phyloP scores from a whole-genome alignment of 495 filamentous ascomycete species.

The Cercophora scortea region DNA sequence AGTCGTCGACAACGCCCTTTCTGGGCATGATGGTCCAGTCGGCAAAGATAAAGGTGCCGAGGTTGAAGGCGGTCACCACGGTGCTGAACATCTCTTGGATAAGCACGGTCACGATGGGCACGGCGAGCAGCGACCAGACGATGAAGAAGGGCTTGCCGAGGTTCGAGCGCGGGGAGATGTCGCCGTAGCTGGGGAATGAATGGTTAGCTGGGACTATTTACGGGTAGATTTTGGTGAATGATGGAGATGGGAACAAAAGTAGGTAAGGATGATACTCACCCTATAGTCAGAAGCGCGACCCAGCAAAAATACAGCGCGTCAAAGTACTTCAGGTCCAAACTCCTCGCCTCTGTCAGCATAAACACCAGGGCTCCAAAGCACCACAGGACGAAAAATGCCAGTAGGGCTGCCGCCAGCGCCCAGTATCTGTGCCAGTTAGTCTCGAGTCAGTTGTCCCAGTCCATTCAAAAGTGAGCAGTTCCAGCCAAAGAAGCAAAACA shows the following conservation, averaged over 20 bases:
- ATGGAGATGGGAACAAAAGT: too few relatives aligned
- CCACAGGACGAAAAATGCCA: constrained; percentile 61
- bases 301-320: constrained; percentile 69
- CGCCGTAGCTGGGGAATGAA: constrained; percentile 47
- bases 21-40: constrained; percentile 60
- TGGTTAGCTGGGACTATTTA: background rate
- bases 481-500: background rate
- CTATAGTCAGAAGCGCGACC: constrained; percentile 65
- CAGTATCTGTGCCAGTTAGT: constrained; percentile 33
- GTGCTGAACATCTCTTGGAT: constrained; percentile 65
- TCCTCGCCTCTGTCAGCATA: constrained; percentile 28
- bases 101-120: constrained; percentile 68
- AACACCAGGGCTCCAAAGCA: constrained; percentile 64
- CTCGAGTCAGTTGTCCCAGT: background rate
- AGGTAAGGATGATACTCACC: constrained; percentile 17
- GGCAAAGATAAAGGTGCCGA: constrained; percentile 56
- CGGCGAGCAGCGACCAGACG: constrained; percentile 69
- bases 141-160: constrained; percentile 71
- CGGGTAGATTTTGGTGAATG: too few relatives aligned
- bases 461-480: background rate
- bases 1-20: constrained; percentile 23
- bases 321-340: constrained; percentile 60
- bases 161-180: constrained; percentile 56
- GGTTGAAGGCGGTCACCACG: constrained; percentile 53
- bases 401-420: constrained; percentile 48